Percentiles rank a stretch among this genome's conserved stretches.
Conservation (phyloP, 352 stramenopile species). For the Phytophthora ramorum region DNA sequence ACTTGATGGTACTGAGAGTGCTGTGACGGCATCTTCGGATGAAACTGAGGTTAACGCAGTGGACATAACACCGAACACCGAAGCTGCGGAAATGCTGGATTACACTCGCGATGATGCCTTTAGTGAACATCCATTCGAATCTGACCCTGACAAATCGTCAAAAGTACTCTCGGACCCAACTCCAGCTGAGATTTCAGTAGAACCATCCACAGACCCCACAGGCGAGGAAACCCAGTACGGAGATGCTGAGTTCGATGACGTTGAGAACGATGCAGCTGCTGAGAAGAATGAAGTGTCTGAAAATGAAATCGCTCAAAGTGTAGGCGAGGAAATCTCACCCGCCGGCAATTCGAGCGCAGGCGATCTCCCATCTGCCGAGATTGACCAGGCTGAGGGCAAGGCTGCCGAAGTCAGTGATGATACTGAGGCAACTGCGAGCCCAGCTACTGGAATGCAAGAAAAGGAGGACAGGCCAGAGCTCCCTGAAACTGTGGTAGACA, state of each 20-base stretch:
- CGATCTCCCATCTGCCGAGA: neutral
- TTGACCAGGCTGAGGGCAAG: conserved; percentile 2
- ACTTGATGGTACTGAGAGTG: neutral
- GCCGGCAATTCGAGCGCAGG: neutral
- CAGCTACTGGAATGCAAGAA: neutral
- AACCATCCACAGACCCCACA: conserved; percentile 5
- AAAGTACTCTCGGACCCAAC: neutral
- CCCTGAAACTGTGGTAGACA: neutral
- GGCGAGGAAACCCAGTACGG: conserved; percentile 22
- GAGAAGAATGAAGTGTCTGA: neutral
- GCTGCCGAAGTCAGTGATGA: neutral
- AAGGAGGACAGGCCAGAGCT: neutral
- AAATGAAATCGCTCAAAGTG: neutral
- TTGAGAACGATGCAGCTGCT: conserved; percentile 10
- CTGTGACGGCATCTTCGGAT: neutral
- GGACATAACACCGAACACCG: neutral
- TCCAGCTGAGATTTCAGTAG: neutral
- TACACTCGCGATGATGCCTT: conserved; percentile 4
- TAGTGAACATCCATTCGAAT: conserved; percentile 2
- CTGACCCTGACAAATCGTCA: neutral
- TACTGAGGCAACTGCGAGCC: neutral
- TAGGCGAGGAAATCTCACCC: neutral
- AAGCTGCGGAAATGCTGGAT: conserved; percentile 1
- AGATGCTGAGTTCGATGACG: conserved; percentile 22
- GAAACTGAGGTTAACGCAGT: neutral